Conservation (phyloP, 345 rosid species). For the Euclidium syriacum region DNA sequence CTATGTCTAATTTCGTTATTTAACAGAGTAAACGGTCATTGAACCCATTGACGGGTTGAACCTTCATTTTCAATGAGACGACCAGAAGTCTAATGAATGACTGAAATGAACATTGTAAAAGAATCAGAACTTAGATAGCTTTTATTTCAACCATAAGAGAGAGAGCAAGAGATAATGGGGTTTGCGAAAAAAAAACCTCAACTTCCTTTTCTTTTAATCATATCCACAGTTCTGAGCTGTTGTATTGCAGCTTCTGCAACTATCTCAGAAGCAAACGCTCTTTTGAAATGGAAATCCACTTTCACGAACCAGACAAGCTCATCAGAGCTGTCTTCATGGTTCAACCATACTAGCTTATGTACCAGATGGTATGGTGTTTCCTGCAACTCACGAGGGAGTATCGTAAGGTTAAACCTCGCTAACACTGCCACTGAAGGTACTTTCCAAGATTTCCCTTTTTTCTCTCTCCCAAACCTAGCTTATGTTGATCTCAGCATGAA, state of each 20-base stretch:
- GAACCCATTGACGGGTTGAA: constrained; percentile 5
- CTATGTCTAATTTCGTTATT: not conserved
- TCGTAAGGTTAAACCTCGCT: constrained; percentile 25
- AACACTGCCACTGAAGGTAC: constrained; percentile 24
- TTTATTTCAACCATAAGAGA: not conserved
- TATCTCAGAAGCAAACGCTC: constrained; percentile 19
- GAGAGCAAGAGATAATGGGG: not conserved
- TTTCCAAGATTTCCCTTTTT: constrained; percentile 7
- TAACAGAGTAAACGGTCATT: not conserved
- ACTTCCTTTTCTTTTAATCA: not conserved
- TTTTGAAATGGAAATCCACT: constrained; percentile 26
- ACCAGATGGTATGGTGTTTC: constrained; percentile 33
- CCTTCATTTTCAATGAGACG: constrained; percentile 1
- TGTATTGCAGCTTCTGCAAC: not conserved
- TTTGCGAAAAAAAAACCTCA: not conserved
- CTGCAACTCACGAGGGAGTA: constrained; percentile 18
- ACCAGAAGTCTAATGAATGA: not conserved
- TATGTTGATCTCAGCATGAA: constrained; percentile 27
- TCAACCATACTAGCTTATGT: constrained; percentile 5
- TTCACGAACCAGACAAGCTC: constrained; percentile 15
- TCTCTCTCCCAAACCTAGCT: constrained; percentile 12
- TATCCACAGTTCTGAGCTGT: not conserved
- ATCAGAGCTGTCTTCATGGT: constrained; percentile 14
- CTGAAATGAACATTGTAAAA: not conserved
- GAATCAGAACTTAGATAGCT: not conserved